phyloP scores from a whole-genome alignment of 768 basidiomycete genomes.

The Suillus ampliporus region DNA sequence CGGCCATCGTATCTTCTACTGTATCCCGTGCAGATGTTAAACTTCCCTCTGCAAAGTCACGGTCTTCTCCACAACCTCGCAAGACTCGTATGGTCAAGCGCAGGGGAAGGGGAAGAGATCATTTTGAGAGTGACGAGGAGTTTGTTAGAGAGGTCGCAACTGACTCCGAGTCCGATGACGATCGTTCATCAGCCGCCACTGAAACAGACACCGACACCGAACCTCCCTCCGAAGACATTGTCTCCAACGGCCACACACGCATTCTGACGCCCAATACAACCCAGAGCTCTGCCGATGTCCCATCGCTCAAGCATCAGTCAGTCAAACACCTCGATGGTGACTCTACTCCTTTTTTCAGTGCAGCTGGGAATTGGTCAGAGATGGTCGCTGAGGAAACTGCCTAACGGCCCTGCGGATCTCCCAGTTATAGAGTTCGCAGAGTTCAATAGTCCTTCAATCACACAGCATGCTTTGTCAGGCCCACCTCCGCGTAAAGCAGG shows the following conservation, averaged over 20 bases:
- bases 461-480: constrained; percentile 45
- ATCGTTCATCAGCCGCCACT: constrained; percentile 61
- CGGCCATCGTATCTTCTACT: constrained; percentile 46
- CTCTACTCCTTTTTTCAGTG: constrained; percentile 57
- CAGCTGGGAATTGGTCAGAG: constrained; percentile 74
- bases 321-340: constrained; percentile 36
- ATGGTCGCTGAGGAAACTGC: constrained; percentile 78
- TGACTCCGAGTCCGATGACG: constrained; percentile 71
- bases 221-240: constrained; percentile 67
- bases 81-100: constrained; percentile 58
- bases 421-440: constrained; percentile 86
- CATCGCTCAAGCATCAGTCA: constrained; percentile 33
- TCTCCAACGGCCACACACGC: constrained; percentile 53
- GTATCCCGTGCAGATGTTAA: constrained; percentile 38
- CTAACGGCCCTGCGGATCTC: constrained; percentile 67
- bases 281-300: constrained; percentile 57
- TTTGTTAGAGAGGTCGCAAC: constrained; percentile 72
- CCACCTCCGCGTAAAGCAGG: constrained; percentile 46
- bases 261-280: constrained; percentile 72
- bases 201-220: constrained; percentile 76
- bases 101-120: constrained; percentile 63
- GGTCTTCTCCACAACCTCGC: constrained; percentile 35
- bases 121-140: constrained; percentile 78
- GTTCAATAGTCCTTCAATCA: constrained; percentile 40
- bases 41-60: constrained; percentile 33